Evolutionary conservation across 2,329 filamentous ascomycete species (phyloP), one percentile per base, ranked within the genome.

Genomic region (Scopulariopsis brevicaulis): DNA sequence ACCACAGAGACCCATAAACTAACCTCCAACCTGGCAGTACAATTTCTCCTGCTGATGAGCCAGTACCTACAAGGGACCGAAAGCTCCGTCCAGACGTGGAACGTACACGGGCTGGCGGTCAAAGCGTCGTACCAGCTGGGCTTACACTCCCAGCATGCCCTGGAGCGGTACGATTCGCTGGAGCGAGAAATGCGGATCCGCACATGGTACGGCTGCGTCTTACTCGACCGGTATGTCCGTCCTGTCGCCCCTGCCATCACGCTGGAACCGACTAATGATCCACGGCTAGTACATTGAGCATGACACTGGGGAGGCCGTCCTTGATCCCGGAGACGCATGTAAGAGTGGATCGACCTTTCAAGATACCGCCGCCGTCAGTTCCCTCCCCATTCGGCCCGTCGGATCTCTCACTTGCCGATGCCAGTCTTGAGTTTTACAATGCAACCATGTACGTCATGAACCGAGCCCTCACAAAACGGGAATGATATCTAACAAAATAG

Each of bases 41-140:
- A 71, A 59, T 61, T 66, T 1, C 56, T 71, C 22, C 62, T 71
- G 5, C 64, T 71, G 1, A 60, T 70, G 1, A 62, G 65, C 2
- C 68, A 62, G 40, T 71, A 67, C 43, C 66, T 70, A 35, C 69
- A 71, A 53, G 70, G 70, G 40, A 70, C 62, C n/a, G 67, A 70
- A 53, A 62, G 68, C 2, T 66, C 68, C 8, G 67, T 68, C 57
- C 66, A 68, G 28, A 71, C 68, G 54, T 64, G 66, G 59, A 64
- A 67, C 3, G 65, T 65, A 1, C 68, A 70, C 53, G 64, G 66
- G 1, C 60, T 69, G 2, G 64, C 65, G 1, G 69, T 71, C 46
- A 68, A 68, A 34, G 62, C 66, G 0, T 61, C 67, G 0, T 70
- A 69, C 53, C 68, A 70, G 54, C 63, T 71, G 1, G 70, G 69